Evolutionary conservation across 306 rosid species (phyloP).

Genomic region (Glycine tomentella): DNA sequence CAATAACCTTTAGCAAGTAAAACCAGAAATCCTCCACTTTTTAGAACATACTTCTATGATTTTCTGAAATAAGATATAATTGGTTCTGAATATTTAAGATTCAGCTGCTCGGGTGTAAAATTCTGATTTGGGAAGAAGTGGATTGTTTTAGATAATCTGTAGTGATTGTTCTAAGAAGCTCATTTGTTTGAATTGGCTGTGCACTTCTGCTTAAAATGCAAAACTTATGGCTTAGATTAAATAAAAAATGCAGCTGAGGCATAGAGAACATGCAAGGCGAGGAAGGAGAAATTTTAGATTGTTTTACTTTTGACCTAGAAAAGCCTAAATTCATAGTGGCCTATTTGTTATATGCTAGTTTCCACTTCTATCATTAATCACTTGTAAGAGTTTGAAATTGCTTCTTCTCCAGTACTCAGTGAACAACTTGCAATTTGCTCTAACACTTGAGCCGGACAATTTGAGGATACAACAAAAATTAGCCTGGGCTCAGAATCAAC

Average conservation of each 20-base stretch:
- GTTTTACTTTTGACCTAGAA: neutral
- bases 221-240: constrained; percentile 21
- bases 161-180: constrained; percentile 24
- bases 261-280: neutral
- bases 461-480: constrained; percentile 62
- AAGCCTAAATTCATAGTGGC: constrained; percentile 4
- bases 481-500: constrained; percentile 78
- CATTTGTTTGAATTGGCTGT: constrained; percentile 8
- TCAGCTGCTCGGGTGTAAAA: constrained; percentile 8
- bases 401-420: constrained; percentile 38
- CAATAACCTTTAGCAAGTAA: neutral
- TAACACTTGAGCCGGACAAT: constrained; percentile 47
- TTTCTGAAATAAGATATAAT: constrained; percentile 14
- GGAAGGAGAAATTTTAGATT: constrained; percentile 5
- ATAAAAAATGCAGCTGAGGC: constrained; percentile 1
- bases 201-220: constrained; percentile 5
- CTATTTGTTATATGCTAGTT: neutral
- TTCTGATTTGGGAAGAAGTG: constrained; percentile 29
- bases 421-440: constrained; percentile 47
- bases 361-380: neutral
- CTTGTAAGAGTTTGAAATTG: constrained; percentile 22
- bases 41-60: neutral
- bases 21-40: too few species aligned
- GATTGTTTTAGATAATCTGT: constrained; percentile 14
- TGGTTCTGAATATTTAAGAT: constrained; percentile 21